Conservation (phyloP, 768 basidiomycete genomes). For the Lentinus brumalis region DNA sequence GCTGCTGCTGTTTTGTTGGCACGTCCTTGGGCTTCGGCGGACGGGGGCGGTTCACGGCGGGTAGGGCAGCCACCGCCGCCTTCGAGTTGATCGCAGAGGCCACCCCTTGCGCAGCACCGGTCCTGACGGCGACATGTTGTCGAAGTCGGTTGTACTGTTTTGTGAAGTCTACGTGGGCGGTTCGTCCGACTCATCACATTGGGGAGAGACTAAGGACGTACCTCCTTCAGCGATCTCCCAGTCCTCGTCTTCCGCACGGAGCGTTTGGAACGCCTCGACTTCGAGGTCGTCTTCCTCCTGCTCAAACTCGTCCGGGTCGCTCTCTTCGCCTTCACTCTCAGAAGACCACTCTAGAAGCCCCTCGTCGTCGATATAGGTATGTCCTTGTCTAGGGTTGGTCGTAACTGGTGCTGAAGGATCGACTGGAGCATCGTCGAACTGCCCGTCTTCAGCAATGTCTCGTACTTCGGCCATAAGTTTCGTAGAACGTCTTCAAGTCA, state of each 20-base stretch:
- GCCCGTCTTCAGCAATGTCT: slow-evolving; percentile 44
- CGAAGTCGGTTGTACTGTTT: slow-evolving; percentile 96
- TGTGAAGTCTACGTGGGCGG: slow-evolving; percentile 77
- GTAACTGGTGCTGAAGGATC: slow-evolving; percentile 19
- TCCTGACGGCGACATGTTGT: slow-evolving; percentile 86
- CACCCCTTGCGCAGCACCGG: slow-evolving; percentile 65
- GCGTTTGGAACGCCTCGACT: slow-evolving; percentile 42
- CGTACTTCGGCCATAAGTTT: neutral
- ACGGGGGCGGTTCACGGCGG: slow-evolving; percentile 71
- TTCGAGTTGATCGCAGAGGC: slow-evolving; percentile 53
- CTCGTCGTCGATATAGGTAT: slow-evolving; percentile 37
- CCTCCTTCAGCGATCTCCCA: slow-evolving; percentile 88
- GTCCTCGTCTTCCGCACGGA: slow-evolving; percentile 80
- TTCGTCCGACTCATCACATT: slow-evolving; percentile 5
- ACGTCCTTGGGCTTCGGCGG: slow-evolving; percentile 31
- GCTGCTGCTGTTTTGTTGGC: slow-evolving; percentile 16
- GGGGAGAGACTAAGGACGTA: slow-evolving; percentile 31
- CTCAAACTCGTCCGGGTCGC: slow-evolving; percentile 41
- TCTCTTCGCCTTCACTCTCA: slow-evolving; percentile 37
- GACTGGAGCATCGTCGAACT: slow-evolving; percentile 63
- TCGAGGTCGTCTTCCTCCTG: slow-evolving; percentile 43
- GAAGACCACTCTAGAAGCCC: slow-evolving; percentile 30
- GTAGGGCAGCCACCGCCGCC: slow-evolving; percentile 59
- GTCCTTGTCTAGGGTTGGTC: slow-evolving; percentile 29
- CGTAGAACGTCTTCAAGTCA: no score